Conservation (phyloP, 148 eudicot species). For the Heliamphora exappendiculata region DNA sequence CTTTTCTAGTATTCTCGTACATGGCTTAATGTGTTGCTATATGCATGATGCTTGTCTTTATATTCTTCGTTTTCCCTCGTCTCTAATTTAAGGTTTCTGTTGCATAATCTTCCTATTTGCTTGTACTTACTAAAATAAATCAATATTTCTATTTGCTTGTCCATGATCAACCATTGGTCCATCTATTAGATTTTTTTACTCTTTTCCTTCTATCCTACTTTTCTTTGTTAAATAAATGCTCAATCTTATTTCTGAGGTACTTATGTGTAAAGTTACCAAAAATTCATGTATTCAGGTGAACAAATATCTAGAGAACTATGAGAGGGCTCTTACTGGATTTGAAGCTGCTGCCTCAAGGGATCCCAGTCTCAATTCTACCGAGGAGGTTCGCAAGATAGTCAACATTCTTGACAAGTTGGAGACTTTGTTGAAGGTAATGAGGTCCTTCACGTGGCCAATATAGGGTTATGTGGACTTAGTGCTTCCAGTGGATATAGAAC, state of each 20-base stretch:
- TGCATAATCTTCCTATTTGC: neutral
- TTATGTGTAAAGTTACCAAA: neutral
- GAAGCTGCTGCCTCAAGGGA: constrained; percentile 89
- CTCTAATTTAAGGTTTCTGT: neutral
- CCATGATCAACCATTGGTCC: neutral
- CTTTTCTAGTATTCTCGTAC: neutral
- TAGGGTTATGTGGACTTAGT: neutral
- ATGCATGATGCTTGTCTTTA: neutral
- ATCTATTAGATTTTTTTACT: neutral
- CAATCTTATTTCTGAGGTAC: neutral
- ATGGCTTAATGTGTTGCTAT: neutral
- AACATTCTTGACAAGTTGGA: constrained; percentile 72
- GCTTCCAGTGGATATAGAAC: neutral
- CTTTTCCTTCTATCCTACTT: neutral
- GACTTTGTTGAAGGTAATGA: constrained; percentile 48
- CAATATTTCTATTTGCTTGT: neutral
- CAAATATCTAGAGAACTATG: constrained; percentile 84
- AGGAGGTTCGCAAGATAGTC: constrained; percentile 63
- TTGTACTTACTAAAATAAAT: too few relatives aligned
- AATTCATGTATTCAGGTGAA: constrained; percentile 45
- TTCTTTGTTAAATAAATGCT: neutral
- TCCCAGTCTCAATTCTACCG: constrained; percentile 74
- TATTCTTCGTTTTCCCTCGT: neutral
- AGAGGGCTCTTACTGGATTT: constrained; percentile 88
- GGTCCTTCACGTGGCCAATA: constrained; percentile 9